Percentiles rank a stretch among this genome's conserved stretches.
Conservation (phyloP, 148 eudicot species). For the Nyssa sinensis region DNA sequence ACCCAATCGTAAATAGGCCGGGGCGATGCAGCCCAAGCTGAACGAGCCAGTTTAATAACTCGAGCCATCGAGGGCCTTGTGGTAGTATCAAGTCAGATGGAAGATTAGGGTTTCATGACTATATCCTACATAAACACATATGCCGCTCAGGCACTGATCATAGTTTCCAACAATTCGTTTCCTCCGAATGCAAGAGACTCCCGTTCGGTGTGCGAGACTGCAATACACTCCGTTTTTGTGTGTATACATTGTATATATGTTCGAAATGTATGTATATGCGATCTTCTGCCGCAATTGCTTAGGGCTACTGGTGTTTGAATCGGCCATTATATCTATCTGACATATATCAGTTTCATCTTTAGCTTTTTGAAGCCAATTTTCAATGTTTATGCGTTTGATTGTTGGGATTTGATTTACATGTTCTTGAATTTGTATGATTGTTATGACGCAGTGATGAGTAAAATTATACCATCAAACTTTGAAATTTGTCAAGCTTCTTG, state of each 20-base stretch:
- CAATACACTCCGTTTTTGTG: not conserved
- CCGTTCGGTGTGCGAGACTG: not conserved
- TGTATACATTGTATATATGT: too few relatives aligned
- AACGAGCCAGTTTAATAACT: too few relatives aligned
- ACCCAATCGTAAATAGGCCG: too few relatives aligned
- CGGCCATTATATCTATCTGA: not conserved
- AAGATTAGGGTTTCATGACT: not conserved
- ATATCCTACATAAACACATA: not conserved
- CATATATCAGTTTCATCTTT: not conserved
- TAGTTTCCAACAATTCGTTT: not conserved
- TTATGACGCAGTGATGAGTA: not conserved
- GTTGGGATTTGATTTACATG: not conserved
- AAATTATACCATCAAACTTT: slow-evolving; percentile 6
- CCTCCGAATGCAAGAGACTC: not conserved
- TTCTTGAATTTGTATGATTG: not conserved
- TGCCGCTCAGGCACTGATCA: not conserved
- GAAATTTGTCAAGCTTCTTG: not conserved
- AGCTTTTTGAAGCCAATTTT: not conserved
- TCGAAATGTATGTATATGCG: not conserved
- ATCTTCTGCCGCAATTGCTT: not conserved
- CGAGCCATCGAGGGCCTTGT: too few relatives aligned
- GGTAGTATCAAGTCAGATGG: not conserved
- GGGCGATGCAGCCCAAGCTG: too few relatives aligned
- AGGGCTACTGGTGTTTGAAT: not conserved
- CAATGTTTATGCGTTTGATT: not conserved